These are phyloP conservation scores for Cucurbita moschata DNA, from an alignment of 306 rosid species.

Conservation along the genomic window DNA sequence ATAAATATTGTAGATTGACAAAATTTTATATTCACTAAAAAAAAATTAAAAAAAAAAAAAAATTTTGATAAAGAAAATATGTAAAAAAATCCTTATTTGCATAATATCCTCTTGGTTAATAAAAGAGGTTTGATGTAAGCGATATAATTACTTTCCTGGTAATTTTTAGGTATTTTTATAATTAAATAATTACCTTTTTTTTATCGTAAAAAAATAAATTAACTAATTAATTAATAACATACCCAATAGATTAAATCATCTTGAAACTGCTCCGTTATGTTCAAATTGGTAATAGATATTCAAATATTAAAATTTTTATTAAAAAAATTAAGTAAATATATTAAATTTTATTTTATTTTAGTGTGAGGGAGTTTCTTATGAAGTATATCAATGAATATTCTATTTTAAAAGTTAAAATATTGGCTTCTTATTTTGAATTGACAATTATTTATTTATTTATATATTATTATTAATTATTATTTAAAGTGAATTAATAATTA, in stretches of 20 bases:
- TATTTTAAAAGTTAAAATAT: neutral
- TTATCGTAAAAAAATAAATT: too few relatives aligned
- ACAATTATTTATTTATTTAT: neutral
- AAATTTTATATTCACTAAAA: neutral
- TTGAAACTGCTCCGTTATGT: too few relatives aligned
- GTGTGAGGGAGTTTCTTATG: neutral
- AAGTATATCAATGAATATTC: too few relatives aligned
- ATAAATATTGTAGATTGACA: constrained; percentile 6
- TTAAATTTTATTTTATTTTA: too few relatives aligned
- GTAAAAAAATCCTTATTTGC: neutral
- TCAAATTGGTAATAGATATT: too few relatives aligned
- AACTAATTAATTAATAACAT: too few relatives aligned
- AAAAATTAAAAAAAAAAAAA: neutral
- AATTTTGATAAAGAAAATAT: neutral
- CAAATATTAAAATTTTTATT: too few relatives aligned
- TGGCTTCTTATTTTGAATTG: neutral
- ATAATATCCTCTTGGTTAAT: neutral
- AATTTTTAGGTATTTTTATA: neutral
- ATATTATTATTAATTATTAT: neutral
- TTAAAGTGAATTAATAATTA: neutral
- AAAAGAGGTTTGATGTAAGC: neutral
- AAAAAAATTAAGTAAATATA: too few relatives aligned
- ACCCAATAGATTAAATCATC: too few relatives aligned
- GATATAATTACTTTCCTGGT: too few relatives aligned
- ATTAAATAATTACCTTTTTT: neutral